Evolutionary conservation across 2,329 filamentous ascomycete genomes (phyloP).

Genomic region (Chrysosporium queenslandicum): DNA sequence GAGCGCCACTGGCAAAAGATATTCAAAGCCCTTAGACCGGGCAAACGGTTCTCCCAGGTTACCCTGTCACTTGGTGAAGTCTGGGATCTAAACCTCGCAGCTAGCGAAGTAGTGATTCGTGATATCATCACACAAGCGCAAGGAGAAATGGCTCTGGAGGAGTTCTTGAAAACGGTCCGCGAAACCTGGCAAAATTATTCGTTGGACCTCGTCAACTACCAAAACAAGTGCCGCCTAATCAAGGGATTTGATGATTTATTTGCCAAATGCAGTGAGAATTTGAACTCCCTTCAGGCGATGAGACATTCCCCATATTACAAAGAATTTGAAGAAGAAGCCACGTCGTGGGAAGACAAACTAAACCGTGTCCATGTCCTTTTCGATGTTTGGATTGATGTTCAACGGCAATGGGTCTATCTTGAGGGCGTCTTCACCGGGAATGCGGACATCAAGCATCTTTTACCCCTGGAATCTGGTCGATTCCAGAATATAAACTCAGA

Average conservation of each 20-base stretch:
- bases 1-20: constrained; percentile 97
- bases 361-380: constrained; percentile 96
- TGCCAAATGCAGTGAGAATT: constrained; percentile 93
- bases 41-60: constrained; percentile 84
- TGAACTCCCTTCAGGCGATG: constrained; percentile 98
- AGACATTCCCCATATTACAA: constrained; percentile 98
- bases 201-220: constrained; percentile 90
- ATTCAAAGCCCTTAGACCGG: constrained; percentile 87
- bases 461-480: constrained; percentile 89
- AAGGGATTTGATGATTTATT: constrained; percentile 97
- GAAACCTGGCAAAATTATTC: constrained; percentile 96
- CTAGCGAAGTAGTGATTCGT: constrained; percentile 77
- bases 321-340: constrained; percentile 95
- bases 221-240: constrained; percentile 95
- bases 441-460: constrained; percentile 93
- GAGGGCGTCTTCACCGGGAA: constrained; percentile 99
- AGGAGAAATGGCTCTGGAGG: constrained; percentile 95
- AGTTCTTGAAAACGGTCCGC: constrained; percentile 91
- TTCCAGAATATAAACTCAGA: constrained; percentile 99
- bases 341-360: constrained; percentile 93
- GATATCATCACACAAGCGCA: constrained; percentile 93
- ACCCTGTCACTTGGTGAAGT: constrained; percentile 97
- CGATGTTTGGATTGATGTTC: constrained; percentile 99
- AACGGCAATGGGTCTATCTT: constrained; percentile 98
- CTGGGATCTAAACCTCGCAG: constrained; percentile 87